Evolutionary conservation across 306 rosid genomes (phyloP).

Genomic region (Prunus campanulata): DNA sequence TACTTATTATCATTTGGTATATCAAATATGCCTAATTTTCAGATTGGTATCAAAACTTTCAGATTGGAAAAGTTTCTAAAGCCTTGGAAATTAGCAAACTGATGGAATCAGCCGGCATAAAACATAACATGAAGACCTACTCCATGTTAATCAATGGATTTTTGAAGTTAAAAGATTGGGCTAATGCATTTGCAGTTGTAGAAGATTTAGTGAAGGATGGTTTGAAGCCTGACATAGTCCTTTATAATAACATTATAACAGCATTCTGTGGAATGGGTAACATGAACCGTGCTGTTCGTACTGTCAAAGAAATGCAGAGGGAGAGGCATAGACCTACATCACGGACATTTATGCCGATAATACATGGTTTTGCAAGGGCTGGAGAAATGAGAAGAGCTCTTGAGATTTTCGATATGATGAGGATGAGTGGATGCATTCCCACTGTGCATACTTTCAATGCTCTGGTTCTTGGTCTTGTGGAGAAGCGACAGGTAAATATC

Average conservation of each 20-base stretch:
- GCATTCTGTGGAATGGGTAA: constrained; percentile 97
- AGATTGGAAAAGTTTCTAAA: constrained; percentile 88
- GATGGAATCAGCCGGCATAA: constrained; percentile 71
- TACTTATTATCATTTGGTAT: not conserved
- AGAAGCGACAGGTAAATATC: constrained; percentile 78
- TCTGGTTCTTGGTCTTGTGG: constrained; percentile 91
- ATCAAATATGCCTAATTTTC: not conserved
- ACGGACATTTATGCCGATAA: constrained; percentile 89
- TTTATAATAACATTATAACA: constrained; percentile 75
- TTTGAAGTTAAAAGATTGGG: constrained; percentile 91
- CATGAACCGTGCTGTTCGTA: constrained; percentile 78
- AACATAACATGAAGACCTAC: constrained; percentile 93
- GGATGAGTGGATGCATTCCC: constrained; percentile 92
- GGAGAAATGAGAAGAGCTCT: constrained; percentile 80
- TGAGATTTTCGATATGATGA: constrained; percentile 89
- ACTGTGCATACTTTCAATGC: constrained; percentile 95
- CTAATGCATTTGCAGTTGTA: constrained; percentile 82
- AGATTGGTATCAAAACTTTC: constrained; percentile 25
- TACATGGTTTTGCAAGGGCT: constrained; percentile 84
- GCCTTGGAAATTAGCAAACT: constrained; percentile 76
- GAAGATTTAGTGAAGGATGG: constrained; percentile 80
- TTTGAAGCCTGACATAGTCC: constrained; percentile 81
- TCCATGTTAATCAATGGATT: constrained; percentile 95
- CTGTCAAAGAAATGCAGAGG: constrained; percentile 84
- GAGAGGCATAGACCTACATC: constrained; percentile 80